A percentile compares a stretch with the other conserved stretches of the same genome.
Evolutionary conservation across 768 basidiomycete genomes (phyloP).

Genomic region (Boletellus emodensis): DNA sequence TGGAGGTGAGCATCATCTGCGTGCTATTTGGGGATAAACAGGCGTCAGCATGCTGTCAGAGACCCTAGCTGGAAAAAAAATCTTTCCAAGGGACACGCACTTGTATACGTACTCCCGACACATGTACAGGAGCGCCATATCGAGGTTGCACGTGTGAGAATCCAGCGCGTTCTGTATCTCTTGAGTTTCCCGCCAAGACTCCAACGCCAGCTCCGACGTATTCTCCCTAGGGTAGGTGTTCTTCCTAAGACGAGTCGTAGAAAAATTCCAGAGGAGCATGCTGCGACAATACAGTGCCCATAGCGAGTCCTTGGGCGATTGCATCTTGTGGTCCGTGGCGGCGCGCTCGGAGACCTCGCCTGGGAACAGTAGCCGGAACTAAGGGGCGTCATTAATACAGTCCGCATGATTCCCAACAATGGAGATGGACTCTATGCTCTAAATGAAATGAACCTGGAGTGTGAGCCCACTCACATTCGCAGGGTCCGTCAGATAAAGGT

Average conservation of each 20-base stretch:
- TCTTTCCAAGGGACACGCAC: constrained; percentile 38
- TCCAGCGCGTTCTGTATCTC: constrained; percentile 65
- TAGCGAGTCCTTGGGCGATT: constrained; percentile 69
- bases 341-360: constrained; percentile 61
- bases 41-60: constrained; percentile 13
- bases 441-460: constrained; percentile 1
- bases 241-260: constrained; percentile 46
- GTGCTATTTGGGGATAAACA: constrained; percentile 40
- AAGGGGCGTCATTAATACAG: constrained; percentile 10
- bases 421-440: constrained; percentile 7
- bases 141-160: constrained; percentile 66
- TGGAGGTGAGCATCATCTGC: constrained; percentile 60
- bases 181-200: constrained; percentile 63
- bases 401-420: constrained; percentile 5
- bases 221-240: constrained; percentile 43
- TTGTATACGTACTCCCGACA: constrained; percentile 71
- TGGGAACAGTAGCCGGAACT: constrained; percentile 59
- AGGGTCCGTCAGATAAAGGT: constrained; percentile 60
- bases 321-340: constrained; percentile 38
- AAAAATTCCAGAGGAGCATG: constrained; percentile 79
- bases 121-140: constrained; percentile 62
- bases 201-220: constrained; percentile 55
- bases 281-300: constrained; percentile 82
- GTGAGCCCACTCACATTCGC: constrained; percentile 50
- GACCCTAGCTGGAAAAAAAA: constrained; percentile 9